Base-by-base conservation (phyloP, 352 stramenopile species). In the Phytophthora citricola region DNA sequence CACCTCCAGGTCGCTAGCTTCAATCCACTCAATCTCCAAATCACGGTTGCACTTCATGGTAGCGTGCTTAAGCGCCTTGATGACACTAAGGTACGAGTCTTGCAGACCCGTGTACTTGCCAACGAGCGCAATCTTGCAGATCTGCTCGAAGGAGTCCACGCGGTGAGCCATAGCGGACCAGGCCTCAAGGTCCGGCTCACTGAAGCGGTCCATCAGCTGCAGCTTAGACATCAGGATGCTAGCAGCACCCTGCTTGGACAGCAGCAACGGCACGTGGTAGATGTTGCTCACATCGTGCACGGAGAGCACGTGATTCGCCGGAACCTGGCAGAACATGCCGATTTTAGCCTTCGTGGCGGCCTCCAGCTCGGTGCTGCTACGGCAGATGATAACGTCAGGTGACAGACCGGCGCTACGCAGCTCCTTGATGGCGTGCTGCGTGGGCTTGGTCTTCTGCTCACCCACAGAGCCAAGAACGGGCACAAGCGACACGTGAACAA, bases 361-460 rank as follows among this genome's bases (percentile, higher is more conserved):
- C 68, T 98, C 84, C 46, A 99, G 82, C 61, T 98, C 88, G 40
- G 95, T 87, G 61, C 83, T 95, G 47, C 75, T 81, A 24, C 97
- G 89, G 79, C 98, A 99, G 64, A 99, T 98, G 63, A 99, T 99
- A 8, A 99, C 87, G 51, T 98, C 94, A 0, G 98, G 97, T 48
- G 88, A 93, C 8, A 99, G 78, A 57, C 98, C 98, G 15, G 99
- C 86, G 22, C 83, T 97, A 32, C 97, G 83, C 50, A 99, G 88
- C 83, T 99, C 97, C 69, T 98, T 98, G 64, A 99, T 98, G 15
- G 96, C 97, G 80, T 99, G 98, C 85, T 99, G 98, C 41, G 98
- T 99, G 0, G 98, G 98, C 85, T 99, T 99, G 15, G 98, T 99
- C 87, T 99, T 99, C 85, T 99, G 98, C 83, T 99, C 98, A 34